Conservation (phyloP, 2,329 filamentous ascomycete genomes). For the Falciphora oryzae region DNA sequence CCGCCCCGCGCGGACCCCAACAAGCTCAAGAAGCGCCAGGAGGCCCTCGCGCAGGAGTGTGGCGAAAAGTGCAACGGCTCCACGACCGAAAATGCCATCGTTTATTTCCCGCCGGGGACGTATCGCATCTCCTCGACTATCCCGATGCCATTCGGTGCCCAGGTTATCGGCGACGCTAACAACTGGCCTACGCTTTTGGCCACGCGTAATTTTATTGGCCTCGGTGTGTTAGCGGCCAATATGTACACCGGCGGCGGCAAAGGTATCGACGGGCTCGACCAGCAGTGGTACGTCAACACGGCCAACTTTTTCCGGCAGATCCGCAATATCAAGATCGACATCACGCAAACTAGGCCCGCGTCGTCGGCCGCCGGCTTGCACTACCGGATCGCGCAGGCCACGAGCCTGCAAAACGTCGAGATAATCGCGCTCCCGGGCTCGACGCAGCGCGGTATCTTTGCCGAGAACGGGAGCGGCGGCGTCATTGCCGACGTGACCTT, state of each 20-base stretch:
- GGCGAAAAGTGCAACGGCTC: conserved; percentile 10
- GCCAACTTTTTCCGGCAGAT: conserved; percentile 50
- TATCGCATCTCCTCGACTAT: conserved; percentile 9
- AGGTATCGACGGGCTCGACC: neutral
- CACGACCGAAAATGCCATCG: conserved; percentile 10
- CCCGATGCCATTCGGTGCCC: conserved; percentile 3
- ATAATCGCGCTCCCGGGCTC: conserved; percentile 47
- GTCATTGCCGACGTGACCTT: conserved; percentile 55
- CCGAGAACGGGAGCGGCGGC: conserved; percentile 50
- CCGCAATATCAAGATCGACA: conserved; percentile 44
- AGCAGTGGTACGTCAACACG: conserved; percentile 19
- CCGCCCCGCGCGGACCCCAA: conserved; percentile 5
- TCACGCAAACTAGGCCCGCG: conserved; percentile 14
- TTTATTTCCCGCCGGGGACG: conserved; percentile 10
- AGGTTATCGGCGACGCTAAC: conserved; percentile 11
- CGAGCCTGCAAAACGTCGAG: conserved; percentile 50
- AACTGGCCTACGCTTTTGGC: conserved; percentile 5
- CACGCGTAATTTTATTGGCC: conserved; percentile 7
- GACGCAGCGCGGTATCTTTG: conserved; percentile 18
- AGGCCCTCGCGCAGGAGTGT: conserved; percentile 7
- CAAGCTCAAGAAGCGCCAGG: neutral
- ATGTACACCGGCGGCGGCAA: conserved; percentile 6
- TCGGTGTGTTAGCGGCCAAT: conserved; percentile 9
- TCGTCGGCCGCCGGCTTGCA: conserved; percentile 9
- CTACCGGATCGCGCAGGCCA: conserved; percentile 16